These are phyloP conservation scores for Mortierella sp. DNA, from an alignment of 371 early-diverging fungal genomes.

Conservation along the genomic window DNA sequence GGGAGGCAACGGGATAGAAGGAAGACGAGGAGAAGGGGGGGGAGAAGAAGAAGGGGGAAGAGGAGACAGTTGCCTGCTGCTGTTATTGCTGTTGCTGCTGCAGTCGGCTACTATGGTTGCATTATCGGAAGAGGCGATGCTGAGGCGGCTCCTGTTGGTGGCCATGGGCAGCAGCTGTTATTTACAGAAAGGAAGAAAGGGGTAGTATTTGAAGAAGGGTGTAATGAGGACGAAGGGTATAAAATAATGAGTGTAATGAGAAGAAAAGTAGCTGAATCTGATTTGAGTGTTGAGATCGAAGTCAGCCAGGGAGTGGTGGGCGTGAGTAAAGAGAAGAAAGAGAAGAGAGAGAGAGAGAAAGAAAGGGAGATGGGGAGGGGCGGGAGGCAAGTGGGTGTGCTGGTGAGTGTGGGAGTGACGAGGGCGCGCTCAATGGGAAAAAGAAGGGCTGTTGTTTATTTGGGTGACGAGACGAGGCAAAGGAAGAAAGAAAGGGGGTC, in stretches of 20 bases:
- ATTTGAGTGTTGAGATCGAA: too few species aligned
- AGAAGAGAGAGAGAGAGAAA: neutral
- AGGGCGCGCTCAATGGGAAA: neutral
- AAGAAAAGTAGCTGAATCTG: too few species aligned
- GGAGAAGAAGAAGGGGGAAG: neutral
- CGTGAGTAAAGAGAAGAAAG: neutral
- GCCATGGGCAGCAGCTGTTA: neutral
- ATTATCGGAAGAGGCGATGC: neutral
- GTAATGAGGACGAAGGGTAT: too few species aligned
- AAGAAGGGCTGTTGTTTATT: constrained; percentile 5
- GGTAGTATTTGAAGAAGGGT: neutral
- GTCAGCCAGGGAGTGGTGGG: neutral
- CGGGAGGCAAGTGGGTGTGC: neutral
- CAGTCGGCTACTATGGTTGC: neutral
- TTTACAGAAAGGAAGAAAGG: too few species aligned
- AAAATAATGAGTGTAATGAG: too few species aligned
- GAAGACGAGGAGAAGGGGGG: neutral
- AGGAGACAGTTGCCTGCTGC: neutral
- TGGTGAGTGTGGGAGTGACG: neutral
- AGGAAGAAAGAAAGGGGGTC: neutral
- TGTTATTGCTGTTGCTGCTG: neutral
- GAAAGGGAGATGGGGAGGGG: neutral
- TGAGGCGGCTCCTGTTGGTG: neutral
- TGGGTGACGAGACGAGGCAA: neutral
- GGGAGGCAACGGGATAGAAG: neutral